Percentiles rank a stretch among this genome's conserved stretches.
Evolutionary conservation across 2,329 filamentous ascomycete species (phyloP).

Genomic region (Pyricularia grisea): DNA sequence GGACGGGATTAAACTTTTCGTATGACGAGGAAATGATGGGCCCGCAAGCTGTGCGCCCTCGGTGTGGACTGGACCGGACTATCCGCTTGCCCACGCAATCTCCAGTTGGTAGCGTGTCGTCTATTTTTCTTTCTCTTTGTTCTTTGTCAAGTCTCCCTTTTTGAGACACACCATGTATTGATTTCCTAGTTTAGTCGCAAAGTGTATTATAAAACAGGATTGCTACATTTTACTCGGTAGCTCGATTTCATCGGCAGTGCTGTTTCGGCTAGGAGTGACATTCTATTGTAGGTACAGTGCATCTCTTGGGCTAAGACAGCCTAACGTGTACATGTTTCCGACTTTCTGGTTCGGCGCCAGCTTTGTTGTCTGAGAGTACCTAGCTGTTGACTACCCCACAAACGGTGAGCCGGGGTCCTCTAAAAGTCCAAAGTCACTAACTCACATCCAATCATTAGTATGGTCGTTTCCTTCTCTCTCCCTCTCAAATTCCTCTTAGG

Average conservation of each 20-base stretch:
- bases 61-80: too few relatives aligned
- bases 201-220: not conserved
- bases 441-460: not conserved
- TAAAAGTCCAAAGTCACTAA: not conserved
- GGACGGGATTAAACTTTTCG: not conserved
- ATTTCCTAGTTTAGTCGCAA: not conserved
- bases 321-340: not conserved
- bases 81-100: not conserved
- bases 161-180: not conserved
- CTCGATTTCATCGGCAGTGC: not conserved
- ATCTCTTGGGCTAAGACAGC: not conserved
- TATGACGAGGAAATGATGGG: not conserved
- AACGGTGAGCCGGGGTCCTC: not conserved
- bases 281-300: not conserved
- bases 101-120: not conserved
- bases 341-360: not conserved
- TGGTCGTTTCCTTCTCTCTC: too few relatives aligned
- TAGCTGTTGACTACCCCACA: not conserved
- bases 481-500: not conserved
- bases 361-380: not conserved
- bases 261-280: not conserved
- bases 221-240: not conserved
- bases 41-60: not conserved
- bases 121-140: not conserved
- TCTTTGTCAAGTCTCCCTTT: not conserved